These are phyloP conservation scores for Xylariaceae sp. DNA, from an alignment of 2,329 filamentous ascomycete genomes.

Conservation along the genomic window DNA sequence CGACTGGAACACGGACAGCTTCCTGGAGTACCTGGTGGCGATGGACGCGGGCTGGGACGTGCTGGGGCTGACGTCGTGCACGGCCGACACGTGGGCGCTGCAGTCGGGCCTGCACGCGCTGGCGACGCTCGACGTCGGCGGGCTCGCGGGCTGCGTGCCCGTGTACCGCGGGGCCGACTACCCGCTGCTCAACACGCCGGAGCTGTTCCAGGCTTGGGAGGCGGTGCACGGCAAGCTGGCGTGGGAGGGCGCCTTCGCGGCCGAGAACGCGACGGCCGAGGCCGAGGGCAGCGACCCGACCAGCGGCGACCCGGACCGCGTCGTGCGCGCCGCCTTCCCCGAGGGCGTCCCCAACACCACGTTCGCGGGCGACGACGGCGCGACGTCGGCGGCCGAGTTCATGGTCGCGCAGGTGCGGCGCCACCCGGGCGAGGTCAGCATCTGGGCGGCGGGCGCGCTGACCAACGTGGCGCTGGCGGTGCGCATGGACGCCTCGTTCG, in stretches of 20 bases:
- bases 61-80: conserved; percentile 31
- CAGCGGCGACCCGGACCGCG: conserved; percentile 33
- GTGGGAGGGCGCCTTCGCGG: conserved; percentile 37
- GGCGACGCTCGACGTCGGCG: conserved; percentile 37
- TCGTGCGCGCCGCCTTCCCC: conserved; percentile 32
- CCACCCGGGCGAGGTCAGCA: conserved; percentile 42
- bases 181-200: conserved; percentile 37
- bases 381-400: conserved; percentile 38
- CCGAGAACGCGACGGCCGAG: conserved; percentile 34
- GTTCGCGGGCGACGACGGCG: conserved; percentile 25
- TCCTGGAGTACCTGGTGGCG: conserved; percentile 36
- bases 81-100: conserved; percentile 37
- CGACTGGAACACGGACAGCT: conserved; percentile 35
- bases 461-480: conserved; percentile 42
- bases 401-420: conserved; percentile 40
- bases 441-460: conserved; percentile 37
- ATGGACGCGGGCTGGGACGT: conserved; percentile 36
- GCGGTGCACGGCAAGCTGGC: conserved; percentile 33
- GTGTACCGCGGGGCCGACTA: conserved; percentile 38
- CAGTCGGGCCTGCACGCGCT: conserved; percentile 38
- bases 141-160: conserved; percentile 39
- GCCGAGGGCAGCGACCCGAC: conserved; percentile 35
- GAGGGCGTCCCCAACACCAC: conserved; percentile 40
- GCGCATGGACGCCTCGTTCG: conserved; percentile 37
- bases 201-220: conserved; percentile 36